Conservation (phyloP, 495 filamentous ascomycete genomes). For the Trichoderma orchidacearum region DNA sequence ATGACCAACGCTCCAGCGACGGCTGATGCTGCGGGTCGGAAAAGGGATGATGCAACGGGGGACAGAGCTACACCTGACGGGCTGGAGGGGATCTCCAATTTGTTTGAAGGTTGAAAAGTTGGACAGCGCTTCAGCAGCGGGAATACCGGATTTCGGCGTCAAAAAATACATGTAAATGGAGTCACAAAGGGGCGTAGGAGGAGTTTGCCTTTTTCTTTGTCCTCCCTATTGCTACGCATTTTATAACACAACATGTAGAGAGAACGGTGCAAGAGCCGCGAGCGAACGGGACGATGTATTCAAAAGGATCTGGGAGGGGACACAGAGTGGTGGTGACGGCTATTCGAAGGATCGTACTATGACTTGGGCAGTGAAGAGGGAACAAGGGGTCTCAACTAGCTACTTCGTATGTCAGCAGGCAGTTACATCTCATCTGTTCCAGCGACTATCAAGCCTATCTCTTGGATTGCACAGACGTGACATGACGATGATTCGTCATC, state of each 20-base stretch:
- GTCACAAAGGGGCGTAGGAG: background rate
- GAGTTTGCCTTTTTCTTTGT: background rate
- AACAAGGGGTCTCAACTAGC: too few species aligned
- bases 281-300: too few species aligned
- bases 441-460: too few species aligned
- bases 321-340: too few species aligned
- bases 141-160: too few species aligned
- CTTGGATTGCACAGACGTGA: too few species aligned
- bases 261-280: background rate
- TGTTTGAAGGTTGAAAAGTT: constrained; percentile 14
- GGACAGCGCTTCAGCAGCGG: too few species aligned
- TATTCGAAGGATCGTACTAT: too few species aligned
- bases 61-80: constrained; percentile 7
- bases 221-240: background rate
- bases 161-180: background rate
- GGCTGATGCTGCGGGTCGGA: background rate
- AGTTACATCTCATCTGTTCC: too few species aligned
- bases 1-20: constrained; percentile 21
- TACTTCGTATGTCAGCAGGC: too few species aligned
- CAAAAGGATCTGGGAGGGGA: background rate
- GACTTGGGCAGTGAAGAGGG: too few species aligned
- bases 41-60: constrained; percentile 3
- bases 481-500: too few species aligned
- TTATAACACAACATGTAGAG: background rate
- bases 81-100: constrained; percentile 15